Conservation (phyloP, 306 rosid species). For the Ammopiptanthus mongolicus region DNA sequence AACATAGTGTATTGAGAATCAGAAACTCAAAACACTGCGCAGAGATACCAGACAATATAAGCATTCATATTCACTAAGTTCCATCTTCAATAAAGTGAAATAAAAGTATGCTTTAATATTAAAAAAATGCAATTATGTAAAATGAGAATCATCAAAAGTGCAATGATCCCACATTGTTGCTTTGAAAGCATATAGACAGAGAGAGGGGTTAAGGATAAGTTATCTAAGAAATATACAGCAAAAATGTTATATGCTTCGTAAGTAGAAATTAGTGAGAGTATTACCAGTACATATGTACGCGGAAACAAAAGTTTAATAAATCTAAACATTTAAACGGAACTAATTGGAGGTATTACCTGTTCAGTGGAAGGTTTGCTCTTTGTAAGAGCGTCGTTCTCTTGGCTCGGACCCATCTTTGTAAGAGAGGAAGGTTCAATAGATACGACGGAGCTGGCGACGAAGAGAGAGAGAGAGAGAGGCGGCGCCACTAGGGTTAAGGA, state of each 20-base stretch:
- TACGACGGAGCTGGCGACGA: too few relatives aligned
- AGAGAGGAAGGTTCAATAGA: too few relatives aligned
- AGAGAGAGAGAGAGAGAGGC: too few relatives aligned
- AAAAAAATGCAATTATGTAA: neutral
- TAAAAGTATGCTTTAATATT: neutral
- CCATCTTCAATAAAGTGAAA: neutral
- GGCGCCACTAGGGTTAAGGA: too few relatives aligned
- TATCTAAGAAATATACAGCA: neutral
- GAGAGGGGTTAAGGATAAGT: neutral
- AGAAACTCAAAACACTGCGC: neutral
- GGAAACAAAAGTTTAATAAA: neutral
- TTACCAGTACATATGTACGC: too few relatives aligned
- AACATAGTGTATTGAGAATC: neutral
- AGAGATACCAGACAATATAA: neutral
- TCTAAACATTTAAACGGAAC: neutral
- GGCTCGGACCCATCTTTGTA: constrained; percentile 14
- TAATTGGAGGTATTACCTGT: neutral
- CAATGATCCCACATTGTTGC: too few relatives aligned
- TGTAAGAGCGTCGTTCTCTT: constrained; percentile 15
- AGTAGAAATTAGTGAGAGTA: too few relatives aligned
- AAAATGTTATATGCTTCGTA: neutral
- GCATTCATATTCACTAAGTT: neutral
- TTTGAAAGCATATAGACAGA: neutral
- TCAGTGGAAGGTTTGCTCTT: constrained; percentile 16
- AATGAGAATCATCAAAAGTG: neutral